Evolutionary conservation across 768 basidiomycete species (phyloP), one percentile per base, ranked within the genome.

Genomic region (Pilatotrama ljubarskyi): DNA sequence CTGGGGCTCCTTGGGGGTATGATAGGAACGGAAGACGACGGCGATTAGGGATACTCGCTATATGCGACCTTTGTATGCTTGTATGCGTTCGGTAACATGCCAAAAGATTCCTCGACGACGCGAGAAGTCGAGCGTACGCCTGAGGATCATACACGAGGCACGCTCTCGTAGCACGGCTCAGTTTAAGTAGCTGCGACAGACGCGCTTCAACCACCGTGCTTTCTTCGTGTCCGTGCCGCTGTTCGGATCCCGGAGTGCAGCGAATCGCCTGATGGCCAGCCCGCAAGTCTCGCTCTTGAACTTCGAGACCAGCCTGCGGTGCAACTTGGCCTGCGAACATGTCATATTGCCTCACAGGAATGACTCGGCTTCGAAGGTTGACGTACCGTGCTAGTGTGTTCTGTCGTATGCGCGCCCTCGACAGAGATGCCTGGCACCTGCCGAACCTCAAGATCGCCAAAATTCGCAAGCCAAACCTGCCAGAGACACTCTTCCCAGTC

Each of bases 401-500:
- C 75, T 56, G 47, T 65, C 55, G 52, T 52, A 22, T 66, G 44
- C 35, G 70, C 51, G 3, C 62, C 72, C 20, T 61, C 62, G 4
- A n/a, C 4, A 0, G 44, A 17, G 20, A 47, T 18, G 11, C 35
- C 52, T 20, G 38, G 20, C 8, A 60, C 69, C 50, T 46, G 69
- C 44, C 65, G 69, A 20, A 69, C 69, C 10, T 62, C 67, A 6
- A 75, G 69, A 13, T 72, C 71, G 14, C 85, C 85, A 36, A 77
- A 78, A 55, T 75, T 79, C 55, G 84, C 81, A 25, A 87, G 75
- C 75, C 82, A 82, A 57, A 86, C 59, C 64, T 84, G 83, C 86
- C 86, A 88, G 14, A 87, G 70, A 68, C 87, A 88, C 58, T 85
- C 83, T 35, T 78, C 75, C 86, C 86, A 88, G 58, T 86, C 84